Percentiles rank a stretch among this genome's conserved stretches.
phyloP scores from a whole-genome alignment of 495 filamentous ascomycete species.

The Astrothelium macrocarpum region DNA sequence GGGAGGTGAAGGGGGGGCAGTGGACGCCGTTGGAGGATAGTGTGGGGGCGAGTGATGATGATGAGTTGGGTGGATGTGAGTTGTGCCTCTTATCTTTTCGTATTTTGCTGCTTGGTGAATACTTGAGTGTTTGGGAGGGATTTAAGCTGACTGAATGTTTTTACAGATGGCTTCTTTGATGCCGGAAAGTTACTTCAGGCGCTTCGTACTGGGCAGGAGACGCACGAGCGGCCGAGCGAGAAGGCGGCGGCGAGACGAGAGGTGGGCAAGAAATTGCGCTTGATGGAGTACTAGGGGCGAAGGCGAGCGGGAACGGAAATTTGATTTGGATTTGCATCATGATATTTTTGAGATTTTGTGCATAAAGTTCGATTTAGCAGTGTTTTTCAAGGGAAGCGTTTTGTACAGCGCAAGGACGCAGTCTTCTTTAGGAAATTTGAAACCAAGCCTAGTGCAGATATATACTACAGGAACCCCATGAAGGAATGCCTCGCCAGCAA shows the following conservation, averaged over 20 bases:
- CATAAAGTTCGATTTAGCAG: too few relatives aligned
- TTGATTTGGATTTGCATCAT: not conserved
- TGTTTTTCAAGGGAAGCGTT: too few relatives aligned
- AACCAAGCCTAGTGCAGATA: not conserved
- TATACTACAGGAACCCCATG: not conserved
- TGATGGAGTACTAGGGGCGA: slow-evolving; percentile 25
- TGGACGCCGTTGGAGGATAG: slow-evolving; percentile 47
- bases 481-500: not conserved
- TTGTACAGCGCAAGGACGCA: too few relatives aligned
- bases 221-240: slow-evolving; percentile 37
- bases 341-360: too few relatives aligned
- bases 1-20: slow-evolving; percentile 38
- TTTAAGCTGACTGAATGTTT: slow-evolving; percentile 18
- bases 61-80: slow-evolving; percentile 89
- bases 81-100: slow-evolving; percentile 13
- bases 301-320: not conserved
- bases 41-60: slow-evolving; percentile 60
- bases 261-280: slow-evolving; percentile 33
- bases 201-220: slow-evolving; percentile 48
- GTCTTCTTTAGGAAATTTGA: not conserved
- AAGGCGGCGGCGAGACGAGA: slow-evolving; percentile 37
- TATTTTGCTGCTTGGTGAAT: slow-evolving; percentile 8
- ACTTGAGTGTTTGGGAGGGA: slow-evolving; percentile 8
- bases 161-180: slow-evolving; percentile 87
- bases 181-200: slow-evolving; percentile 87